A percentile compares a stretch with the other conserved stretches of the same genome.
Evolutionary conservation across 768 basidiomycete species (phyloP).

Genomic region (Candolleomyces aberdarensis): DNA sequence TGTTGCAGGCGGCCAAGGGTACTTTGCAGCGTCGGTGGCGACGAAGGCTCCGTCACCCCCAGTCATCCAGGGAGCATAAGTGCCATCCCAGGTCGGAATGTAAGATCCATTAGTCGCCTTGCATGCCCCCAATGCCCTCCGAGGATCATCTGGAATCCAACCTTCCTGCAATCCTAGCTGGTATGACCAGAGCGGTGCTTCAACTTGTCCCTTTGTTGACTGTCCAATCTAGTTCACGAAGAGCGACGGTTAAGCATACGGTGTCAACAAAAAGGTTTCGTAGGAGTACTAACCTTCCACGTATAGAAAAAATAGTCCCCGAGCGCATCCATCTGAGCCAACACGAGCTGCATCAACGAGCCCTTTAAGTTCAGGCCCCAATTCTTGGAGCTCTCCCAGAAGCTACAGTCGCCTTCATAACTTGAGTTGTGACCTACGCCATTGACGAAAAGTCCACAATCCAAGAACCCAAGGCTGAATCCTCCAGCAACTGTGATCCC

Average conservation of each 20-base stretch:
- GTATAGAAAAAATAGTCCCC: conserved; percentile 35
- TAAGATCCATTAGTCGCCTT: conserved; percentile 38
- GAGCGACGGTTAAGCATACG: background rate
- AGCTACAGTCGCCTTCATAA: conserved; percentile 65
- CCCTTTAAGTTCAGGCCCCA: background rate
- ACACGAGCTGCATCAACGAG: background rate
- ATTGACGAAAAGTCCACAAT: conserved; percentile 44
- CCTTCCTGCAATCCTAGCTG: conserved; percentile 51
- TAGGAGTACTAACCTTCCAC: conserved; percentile 22
- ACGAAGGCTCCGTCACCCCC: conserved; percentile 43
- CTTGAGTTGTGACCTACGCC: conserved; percentile 46
- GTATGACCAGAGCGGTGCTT: conserved; percentile 33
- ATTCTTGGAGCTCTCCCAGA: conserved; percentile 26
- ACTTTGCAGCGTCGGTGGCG: conserved; percentile 26
- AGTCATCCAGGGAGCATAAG: conserved; percentile 52
- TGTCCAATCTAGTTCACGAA: conserved; percentile 7
- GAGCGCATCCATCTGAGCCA: conserved; percentile 37
- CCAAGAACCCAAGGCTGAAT: conserved; percentile 63
- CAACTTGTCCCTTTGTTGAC: conserved; percentile 41
- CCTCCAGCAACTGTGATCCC: conserved; percentile 77
- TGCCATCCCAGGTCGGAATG: conserved; percentile 29
- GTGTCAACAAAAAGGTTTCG: background rate
- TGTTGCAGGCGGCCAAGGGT: conserved; percentile 63
- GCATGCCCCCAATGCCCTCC: conserved; percentile 56
- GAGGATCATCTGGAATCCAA: conserved; percentile 71